Evolutionary conservation across 139 green algal genomes (phyloP).

Genomic region (Chlamydomonas sphaeroides): DNA sequence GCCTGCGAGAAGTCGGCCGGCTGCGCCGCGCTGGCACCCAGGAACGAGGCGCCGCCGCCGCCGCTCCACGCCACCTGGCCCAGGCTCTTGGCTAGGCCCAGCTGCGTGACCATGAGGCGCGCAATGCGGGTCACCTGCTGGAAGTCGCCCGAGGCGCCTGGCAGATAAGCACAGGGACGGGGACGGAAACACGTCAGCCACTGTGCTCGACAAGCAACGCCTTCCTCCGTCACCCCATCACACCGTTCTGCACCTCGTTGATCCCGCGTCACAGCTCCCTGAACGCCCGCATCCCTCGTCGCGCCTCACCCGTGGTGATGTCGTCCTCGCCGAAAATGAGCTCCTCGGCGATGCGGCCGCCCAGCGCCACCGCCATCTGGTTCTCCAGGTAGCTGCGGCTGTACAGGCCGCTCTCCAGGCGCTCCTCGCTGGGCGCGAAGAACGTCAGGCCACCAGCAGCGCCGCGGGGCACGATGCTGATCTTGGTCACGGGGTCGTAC

Average conservation of each 20-base stretch:
- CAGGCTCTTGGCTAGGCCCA: conserved; percentile 94
- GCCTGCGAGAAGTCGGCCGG: conserved; percentile 84
- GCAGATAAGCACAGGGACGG: too few species aligned
- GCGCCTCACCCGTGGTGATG: conserved; percentile 90
- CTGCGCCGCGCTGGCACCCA: conserved; percentile 88
- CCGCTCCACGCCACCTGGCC: conserved; percentile 87
- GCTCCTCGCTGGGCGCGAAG: conserved; percentile 91
- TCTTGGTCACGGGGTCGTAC: conserved; percentile 99
- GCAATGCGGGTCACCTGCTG: conserved; percentile 83
- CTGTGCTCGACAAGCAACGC: too few species aligned
- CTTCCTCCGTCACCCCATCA: too few species aligned
- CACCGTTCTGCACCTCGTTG: too few species aligned
- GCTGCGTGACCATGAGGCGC: conserved; percentile 94
- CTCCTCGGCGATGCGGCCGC: conserved; percentile 98
- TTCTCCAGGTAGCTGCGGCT: conserved; percentile 88
- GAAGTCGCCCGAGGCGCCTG: conserved; percentile 87
- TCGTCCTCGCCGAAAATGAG: conserved; percentile 97
- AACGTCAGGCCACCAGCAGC: conserved; percentile 95
- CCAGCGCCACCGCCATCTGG: conserved; percentile 93
- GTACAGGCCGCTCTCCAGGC: conserved; percentile 93
- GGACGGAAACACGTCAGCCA: too few species aligned
- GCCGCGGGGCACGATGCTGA: conserved; percentile 97
- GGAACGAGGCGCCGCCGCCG: conserved; percentile 82
- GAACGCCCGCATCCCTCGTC: too few species aligned
- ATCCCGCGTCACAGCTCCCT: too few species aligned